Percentiles rank a stretch among this genome's conserved stretches.
Conservation (phyloP, 805 yeast species). For the Sugiyamaella chiloensis region DNA sequence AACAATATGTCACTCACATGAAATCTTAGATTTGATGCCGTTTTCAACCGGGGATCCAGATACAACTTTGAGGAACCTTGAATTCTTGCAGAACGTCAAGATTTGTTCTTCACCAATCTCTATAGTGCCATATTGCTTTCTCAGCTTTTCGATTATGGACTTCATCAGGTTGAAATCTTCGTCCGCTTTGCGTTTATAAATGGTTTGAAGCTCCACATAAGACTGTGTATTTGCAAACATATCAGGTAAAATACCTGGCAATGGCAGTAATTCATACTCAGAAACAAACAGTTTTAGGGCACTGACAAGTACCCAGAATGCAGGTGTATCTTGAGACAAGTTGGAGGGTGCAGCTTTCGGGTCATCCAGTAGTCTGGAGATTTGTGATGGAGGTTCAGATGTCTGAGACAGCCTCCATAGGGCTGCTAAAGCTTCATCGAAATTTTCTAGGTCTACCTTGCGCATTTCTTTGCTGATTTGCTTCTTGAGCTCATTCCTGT, state of each 20-base stretch:
- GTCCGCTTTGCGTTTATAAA: constrained; percentile 50
- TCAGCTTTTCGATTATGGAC: background rate
- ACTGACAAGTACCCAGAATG: constrained; percentile 60
- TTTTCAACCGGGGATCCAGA: constrained; percentile 38
- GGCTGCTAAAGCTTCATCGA: constrained; percentile 50
- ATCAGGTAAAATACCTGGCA: constrained; percentile 77
- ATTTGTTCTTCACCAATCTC: constrained; percentile 38
- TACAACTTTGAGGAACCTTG: constrained; percentile 49
- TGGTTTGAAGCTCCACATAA: constrained; percentile 54
- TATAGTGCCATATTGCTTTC: constrained; percentile 47
- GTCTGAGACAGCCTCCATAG: constrained; percentile 44
- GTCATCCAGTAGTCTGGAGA: constrained; percentile 15
- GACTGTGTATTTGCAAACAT: constrained; percentile 75
- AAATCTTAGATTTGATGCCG: background rate
- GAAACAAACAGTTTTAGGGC: constrained; percentile 50
- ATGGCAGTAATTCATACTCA: constrained; percentile 48
- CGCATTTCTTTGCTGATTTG: constrained; percentile 40
- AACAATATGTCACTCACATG: too few relatives aligned
- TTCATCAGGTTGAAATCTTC: background rate
- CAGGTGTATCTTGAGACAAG: constrained; percentile 15
- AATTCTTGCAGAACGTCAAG: constrained; percentile 58
- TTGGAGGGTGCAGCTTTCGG: background rate
- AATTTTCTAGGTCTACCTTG: constrained; percentile 43
- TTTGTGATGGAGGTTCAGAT: constrained; percentile 19
- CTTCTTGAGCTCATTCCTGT: constrained; percentile 39